A percentile compares a stretch with the other conserved stretches of the same genome.
These are phyloP conservation scores for Lepidium sativum DNA, from an alignment of 345 rosid genomes.

Conservation along the genomic window DNA sequence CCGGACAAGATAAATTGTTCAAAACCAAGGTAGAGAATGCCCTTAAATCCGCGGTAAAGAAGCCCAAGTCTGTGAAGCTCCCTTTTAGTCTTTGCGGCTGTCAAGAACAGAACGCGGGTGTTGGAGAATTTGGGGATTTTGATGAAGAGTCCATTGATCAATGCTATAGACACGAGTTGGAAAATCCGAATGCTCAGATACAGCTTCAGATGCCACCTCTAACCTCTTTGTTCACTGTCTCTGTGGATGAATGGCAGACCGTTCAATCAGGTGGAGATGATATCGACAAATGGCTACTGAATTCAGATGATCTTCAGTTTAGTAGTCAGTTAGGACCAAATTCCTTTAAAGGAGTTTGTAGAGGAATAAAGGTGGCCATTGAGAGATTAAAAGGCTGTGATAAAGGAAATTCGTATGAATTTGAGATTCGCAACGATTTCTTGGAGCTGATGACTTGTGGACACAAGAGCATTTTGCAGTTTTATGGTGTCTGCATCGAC, in stretches of 20 bases:
- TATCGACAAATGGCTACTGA: conserved; percentile 77
- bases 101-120: conserved; percentile 64
- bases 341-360: conserved; percentile 66
- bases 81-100: conserved; percentile 95
- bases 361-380: conserved; percentile 69
- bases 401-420: conserved; percentile 75
- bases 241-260: conserved; percentile 94
- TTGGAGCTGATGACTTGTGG: conserved; percentile 93
- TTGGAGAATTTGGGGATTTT: conserved; percentile 52
- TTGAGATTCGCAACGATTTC: conserved; percentile 75
- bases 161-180: conserved; percentile 43
- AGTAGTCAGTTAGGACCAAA: conserved; percentile 55
- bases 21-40: conserved; percentile 61
- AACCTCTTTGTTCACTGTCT: conserved; percentile 48
- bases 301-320: conserved; percentile 68
- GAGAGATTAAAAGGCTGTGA: conserved; percentile 97
- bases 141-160: conserved; percentile 63
- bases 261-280: conserved; percentile 55
- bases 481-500: conserved; percentile 76
- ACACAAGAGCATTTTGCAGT: conserved; percentile 70
- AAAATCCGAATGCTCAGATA: conserved; percentile 35
- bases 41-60: conserved; percentile 58
- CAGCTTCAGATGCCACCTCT: conserved; percentile 76
- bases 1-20: conserved; percentile 50
- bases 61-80: conserved; percentile 75